Percentiles rank a stretch among this genome's conserved stretches.
Evolutionary conservation across 768 basidiomycete species (phyloP).

Genomic region (Glaciozyma martinii): DNA sequence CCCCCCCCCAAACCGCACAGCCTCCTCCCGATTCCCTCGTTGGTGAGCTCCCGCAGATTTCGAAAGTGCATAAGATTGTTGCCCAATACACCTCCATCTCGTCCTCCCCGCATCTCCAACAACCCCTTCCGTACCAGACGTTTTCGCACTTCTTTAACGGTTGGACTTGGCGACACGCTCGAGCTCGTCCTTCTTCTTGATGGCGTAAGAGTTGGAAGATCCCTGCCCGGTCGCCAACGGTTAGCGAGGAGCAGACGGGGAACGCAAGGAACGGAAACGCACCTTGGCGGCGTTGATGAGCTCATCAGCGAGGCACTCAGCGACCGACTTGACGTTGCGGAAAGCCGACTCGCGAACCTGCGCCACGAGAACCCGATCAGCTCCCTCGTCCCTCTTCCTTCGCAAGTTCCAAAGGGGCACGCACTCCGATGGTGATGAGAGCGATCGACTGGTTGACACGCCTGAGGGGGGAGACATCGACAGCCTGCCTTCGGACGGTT

Average conservation of each 20-base stretch:
- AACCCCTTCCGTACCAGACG: too few species aligned
- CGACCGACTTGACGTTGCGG: conserved; percentile 99
- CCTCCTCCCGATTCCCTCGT: too few species aligned
- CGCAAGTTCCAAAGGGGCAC: conserved; percentile 37
- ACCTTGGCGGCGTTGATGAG: conserved; percentile 73
- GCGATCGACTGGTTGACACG: conserved; percentile 96
- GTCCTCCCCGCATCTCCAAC: too few species aligned
- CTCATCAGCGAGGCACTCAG: conserved; percentile 92
- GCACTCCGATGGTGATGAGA: conserved; percentile 88
- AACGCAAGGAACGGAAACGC: too few species aligned
- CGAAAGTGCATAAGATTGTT: too few species aligned
- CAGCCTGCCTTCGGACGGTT: conserved; percentile 98
- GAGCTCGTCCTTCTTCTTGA: conserved; percentile 76
- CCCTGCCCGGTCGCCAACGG: conserved; percentile 60
- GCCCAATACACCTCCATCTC: too few species aligned
- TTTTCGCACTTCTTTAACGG: too few species aligned
- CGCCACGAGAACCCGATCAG: too few species aligned
- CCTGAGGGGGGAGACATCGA: conserved; percentile 96
- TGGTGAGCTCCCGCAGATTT: too few species aligned
- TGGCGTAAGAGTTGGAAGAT: conserved; percentile 99
- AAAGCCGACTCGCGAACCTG: conserved; percentile 99
- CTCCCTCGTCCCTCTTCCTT: not conserved
- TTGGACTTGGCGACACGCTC: conserved; percentile 90
- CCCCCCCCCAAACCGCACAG: too few species aligned
- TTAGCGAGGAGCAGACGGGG: too few species aligned